These are phyloP conservation scores for Starmerella floris DNA, from an alignment of 805 yeast genomes.

Conservation along the genomic window DNA sequence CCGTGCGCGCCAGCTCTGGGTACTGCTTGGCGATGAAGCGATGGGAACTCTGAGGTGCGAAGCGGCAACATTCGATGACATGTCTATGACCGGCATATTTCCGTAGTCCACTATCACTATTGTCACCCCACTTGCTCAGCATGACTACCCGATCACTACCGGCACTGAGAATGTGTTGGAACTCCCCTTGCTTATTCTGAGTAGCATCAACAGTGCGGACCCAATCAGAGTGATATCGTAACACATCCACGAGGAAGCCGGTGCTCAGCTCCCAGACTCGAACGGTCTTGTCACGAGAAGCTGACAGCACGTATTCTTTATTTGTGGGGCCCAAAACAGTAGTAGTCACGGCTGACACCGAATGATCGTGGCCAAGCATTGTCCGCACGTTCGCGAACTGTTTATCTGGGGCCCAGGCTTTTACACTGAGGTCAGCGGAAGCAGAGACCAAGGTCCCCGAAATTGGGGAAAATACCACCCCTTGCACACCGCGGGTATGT, in stretches of 20 bases:
- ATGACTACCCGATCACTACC: conserved; percentile 17
- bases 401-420: conserved; percentile 51
- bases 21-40: conserved; percentile 36
- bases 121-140: conserved; percentile 4
- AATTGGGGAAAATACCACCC: conserved; percentile 42
- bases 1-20: conserved; percentile 22
- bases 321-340: conserved; percentile 21
- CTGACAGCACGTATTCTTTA: conserved; percentile 42
- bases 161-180: conserved; percentile 12
- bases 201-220: conserved; percentile 46
- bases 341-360: conserved; percentile 50
- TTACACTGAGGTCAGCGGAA: conserved; percentile 42
- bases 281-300: conserved; percentile 85
- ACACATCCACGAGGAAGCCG: conserved; percentile 54
- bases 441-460: conserved; percentile 33
- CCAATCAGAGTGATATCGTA: conserved; percentile 82
- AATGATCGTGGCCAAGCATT: conserved; percentile 75
- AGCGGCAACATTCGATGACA: conserved; percentile 61
- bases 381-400: conserved; percentile 45
- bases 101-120: conserved; percentile 17
- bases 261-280: conserved; percentile 58
- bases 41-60: conserved; percentile 46
- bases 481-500: conserved; percentile 58
- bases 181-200: neutral
- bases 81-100: conserved; percentile 60